Conservation (phyloP, 1,284 basidiomycete genomes). For the Irpex sp. region DNA sequence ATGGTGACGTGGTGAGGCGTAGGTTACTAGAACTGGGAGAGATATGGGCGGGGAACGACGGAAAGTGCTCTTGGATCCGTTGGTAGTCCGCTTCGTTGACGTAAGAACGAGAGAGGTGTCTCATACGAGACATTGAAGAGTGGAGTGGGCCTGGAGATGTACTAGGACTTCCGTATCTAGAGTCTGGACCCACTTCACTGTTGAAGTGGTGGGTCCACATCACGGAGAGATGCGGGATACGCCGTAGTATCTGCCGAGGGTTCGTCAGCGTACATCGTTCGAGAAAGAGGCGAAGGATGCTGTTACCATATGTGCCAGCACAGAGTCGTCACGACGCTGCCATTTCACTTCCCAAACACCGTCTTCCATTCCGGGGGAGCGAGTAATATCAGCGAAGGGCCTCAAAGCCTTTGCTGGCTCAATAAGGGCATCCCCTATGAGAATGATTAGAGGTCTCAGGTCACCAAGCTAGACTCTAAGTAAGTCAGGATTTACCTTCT, state of each 20-base stretch:
- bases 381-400: constrained; percentile 50
- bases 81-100: background rate
- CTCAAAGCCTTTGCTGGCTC: constrained; percentile 1
- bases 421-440: background rate
- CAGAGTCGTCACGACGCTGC: constrained; percentile 68
- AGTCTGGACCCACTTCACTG: constrained; percentile 2
- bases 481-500: constrained; percentile 6
- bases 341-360: constrained; percentile 75
- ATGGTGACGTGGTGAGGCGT: background rate
- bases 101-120: constrained; percentile 4
- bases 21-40: background rate
- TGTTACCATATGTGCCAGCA: constrained; percentile 64
- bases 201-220: constrained; percentile 66
- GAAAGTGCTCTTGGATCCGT: background rate
- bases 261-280: background rate
- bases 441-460: background rate
- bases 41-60: background rate
- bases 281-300: constrained; percentile 3
- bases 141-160: constrained; percentile 3
- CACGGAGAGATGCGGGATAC: constrained; percentile 65
- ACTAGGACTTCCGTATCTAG: constrained; percentile 10
- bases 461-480: background rate
- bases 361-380: constrained; percentile 50
- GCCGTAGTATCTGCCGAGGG: constrained; percentile 52
- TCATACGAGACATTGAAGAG: background rate